Base-by-base conservation (phyloP, 345 rosid species). In the Populus simonii region DNA sequence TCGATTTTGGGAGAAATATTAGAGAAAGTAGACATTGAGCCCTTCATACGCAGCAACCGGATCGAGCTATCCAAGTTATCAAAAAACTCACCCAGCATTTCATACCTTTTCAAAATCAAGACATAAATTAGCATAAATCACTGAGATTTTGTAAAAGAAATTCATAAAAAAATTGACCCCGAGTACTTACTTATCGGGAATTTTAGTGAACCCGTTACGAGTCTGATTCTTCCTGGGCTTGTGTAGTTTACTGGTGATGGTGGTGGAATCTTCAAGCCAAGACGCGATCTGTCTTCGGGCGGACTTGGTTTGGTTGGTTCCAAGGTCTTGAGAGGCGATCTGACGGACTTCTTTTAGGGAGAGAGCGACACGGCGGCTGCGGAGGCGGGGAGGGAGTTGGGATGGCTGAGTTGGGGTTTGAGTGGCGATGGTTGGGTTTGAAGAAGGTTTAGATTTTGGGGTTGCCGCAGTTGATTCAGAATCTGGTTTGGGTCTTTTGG, bases 31-130 rank as follows among this genome's bases (percentile, higher is more conserved):
- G 91, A 69, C 85, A 62, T 85, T 0, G 94, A 85, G 8, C 94
- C 87, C 82, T 89, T 88, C 85, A 92, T 53, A 61, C 76, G 84
- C 76, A 83, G 78, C 68, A 94, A 73, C 49, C 87, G 57, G 18
- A 91, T 86, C 38, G 93, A 81, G 68, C 89, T 88, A 62, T 91
- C 93, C 81, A 95, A 79, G 72, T 90, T 79, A 86, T 89, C 81
- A 36, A 91, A 95, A 82, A 91, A 93, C 84, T 88, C 86, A 1
- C 79, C 85, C 87, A 95, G 59, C 43, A 78, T 87, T 81, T 86
- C 90, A 41, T 87, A 88, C 78, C 98, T 95, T 59, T n/a, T n/a
- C 63, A 59, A n/a, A 12, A 81, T 68, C 3, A 36, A 62, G 62
- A n/a, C 68, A 72, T 23, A 70, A 59, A 69, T 2, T 31, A 18